Percentiles rank a stretch among this genome's conserved stretches.
Evolutionary conservation across 371 early-diverging fungal genomes (phyloP).

Genomic region (Rhizopus arrhizus): DNA sequence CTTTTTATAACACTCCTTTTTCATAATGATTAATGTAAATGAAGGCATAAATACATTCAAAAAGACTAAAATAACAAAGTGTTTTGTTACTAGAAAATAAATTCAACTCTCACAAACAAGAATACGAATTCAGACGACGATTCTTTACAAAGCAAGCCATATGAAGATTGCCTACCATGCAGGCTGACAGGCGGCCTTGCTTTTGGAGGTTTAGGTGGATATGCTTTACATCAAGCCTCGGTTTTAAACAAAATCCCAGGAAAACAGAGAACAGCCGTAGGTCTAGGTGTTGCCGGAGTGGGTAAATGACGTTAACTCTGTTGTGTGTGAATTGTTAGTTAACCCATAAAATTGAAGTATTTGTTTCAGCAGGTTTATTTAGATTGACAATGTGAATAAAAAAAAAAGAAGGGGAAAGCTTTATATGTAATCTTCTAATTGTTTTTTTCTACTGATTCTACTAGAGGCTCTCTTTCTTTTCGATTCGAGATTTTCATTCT

Average conservation of each 20-base stretch:
- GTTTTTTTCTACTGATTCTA: constrained; percentile 12
- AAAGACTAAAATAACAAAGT: background rate
- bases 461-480: constrained; percentile 15
- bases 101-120: constrained; percentile 9
- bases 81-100: constrained; percentile 16
- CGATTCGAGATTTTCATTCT: background rate
- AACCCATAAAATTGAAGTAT: constrained; percentile 23
- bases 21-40: constrained; percentile 11
- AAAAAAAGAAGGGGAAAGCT: background rate
- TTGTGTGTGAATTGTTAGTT: background rate
- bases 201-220: constrained; percentile 45
- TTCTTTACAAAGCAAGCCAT: constrained; percentile 8
- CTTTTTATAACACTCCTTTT: background rate
- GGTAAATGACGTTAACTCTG: constrained; percentile 22
- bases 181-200: constrained; percentile 45
- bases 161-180: constrained; percentile 48
- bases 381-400: constrained; percentile 33
- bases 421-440: background rate
- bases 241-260: constrained; percentile 40
- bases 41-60: background rate
- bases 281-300: constrained; percentile 47
- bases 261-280: constrained; percentile 40
- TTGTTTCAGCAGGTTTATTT: constrained; percentile 50
- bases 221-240: constrained; percentile 43
- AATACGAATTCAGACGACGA: constrained; percentile 1